A percentile compares a stretch with the other conserved stretches of the same genome.
phyloP scores from a whole-genome alignment of 176 grass and related monocot genomes.

The Eleusine indica region DNA sequence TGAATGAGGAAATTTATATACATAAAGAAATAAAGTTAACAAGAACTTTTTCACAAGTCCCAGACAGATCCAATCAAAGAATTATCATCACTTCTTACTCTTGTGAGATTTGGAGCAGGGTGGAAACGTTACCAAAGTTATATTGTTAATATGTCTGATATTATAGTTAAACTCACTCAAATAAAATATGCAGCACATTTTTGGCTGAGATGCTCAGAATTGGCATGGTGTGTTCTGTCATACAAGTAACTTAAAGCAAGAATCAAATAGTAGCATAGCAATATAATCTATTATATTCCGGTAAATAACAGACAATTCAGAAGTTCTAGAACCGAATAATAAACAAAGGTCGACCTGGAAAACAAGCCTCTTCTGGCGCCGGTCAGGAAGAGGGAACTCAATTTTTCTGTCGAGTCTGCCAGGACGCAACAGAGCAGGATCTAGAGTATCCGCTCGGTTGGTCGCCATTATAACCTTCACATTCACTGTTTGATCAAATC shows the following conservation, averaged over 20 bases:
- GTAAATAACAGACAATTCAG: neutral
- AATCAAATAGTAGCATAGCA: neutral
- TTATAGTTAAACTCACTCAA: neutral
- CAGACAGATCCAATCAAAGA: neutral
- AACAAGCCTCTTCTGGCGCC: constrained; percentile 92
- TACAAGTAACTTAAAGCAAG: neutral
- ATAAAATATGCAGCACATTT: neutral
- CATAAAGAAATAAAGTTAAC: neutral
- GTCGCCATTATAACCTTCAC: constrained; percentile 99
- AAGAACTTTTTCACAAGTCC: neutral
- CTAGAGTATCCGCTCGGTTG: constrained; percentile 95
- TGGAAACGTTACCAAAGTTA: too few relatives aligned
- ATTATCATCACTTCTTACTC: neutral
- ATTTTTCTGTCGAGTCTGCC: constrained; percentile 97
- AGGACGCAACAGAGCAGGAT: constrained; percentile 91
- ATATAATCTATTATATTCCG: neutral
- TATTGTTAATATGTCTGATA: too few relatives aligned
- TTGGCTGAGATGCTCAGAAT: neutral
- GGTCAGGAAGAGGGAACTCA: constrained; percentile 94
- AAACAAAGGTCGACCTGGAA: constrained; percentile 56
- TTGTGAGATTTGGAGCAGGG: too few relatives aligned
- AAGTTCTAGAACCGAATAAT: neutral
- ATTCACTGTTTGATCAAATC: constrained; percentile 99
- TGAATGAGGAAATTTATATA: neutral
- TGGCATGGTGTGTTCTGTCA: neutral